Conservation (phyloP, 2,329 filamentous ascomycete species). For the Malbranchea zuffiana region DNA sequence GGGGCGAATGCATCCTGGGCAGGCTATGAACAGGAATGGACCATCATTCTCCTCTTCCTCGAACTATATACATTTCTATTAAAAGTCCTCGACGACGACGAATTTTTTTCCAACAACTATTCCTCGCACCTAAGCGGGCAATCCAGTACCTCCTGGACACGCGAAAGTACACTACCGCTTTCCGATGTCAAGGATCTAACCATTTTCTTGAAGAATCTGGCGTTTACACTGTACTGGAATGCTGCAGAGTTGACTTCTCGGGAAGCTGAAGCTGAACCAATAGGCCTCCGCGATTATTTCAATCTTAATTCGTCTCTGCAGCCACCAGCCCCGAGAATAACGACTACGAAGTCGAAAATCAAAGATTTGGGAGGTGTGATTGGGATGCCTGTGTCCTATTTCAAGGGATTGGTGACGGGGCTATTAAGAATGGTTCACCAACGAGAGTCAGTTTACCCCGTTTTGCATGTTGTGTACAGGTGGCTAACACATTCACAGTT, state of each 20-base stretch:
- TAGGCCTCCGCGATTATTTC: constrained; percentile 40
- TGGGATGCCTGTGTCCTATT: constrained; percentile 64
- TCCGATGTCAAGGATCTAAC: constrained; percentile 63
- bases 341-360: constrained; percentile 31
- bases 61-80: constrained; percentile 90
- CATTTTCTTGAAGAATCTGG: constrained; percentile 77
- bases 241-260: constrained; percentile 51
- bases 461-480: background rate
- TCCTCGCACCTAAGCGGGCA: constrained; percentile 36
- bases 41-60: constrained; percentile 76
- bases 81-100: constrained; percentile 89
- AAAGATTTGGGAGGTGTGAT: constrained; percentile 50
- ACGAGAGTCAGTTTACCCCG: constrained; percentile 48
- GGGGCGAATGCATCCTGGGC: constrained; percentile 17
- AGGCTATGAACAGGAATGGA: constrained; percentile 62
- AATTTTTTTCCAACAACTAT: constrained; percentile 57
- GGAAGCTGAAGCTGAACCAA: constrained; percentile 28
- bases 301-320: constrained; percentile 18
- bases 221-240: constrained; percentile 81
- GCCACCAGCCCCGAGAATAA: constrained; percentile 20
- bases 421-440: constrained; percentile 84
- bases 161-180: constrained; percentile 58
- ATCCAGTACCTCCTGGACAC: constrained; percentile 45
- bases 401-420: constrained; percentile 68
- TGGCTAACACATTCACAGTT: constrained; percentile 33